A percentile compares a stretch with the other conserved stretches of the same genome.
Evolutionary conservation across 345 rosid genomes (phyloP).

Genomic region (Linum lewisii): DNA sequence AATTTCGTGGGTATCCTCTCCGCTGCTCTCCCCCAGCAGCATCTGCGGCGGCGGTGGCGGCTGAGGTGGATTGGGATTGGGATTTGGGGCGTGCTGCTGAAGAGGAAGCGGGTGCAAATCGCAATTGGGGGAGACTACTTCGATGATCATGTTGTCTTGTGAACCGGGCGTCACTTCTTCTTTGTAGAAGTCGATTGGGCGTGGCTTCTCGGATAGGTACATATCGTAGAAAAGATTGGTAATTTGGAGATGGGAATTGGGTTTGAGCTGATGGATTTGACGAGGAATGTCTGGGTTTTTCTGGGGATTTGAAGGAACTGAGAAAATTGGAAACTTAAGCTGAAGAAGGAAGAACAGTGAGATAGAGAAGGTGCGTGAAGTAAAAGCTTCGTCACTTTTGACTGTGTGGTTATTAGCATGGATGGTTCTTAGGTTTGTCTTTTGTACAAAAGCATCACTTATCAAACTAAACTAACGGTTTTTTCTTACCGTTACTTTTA

Average conservation of each 20-base stretch:
- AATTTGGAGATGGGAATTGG: neutral
- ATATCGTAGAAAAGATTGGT: constrained; percentile 15
- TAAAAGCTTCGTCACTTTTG: neutral
- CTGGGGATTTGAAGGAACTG: neutral
- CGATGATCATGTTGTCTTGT: constrained; percentile 71
- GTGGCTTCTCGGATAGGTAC: constrained; percentile 85
- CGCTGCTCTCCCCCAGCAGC: constrained; percentile 76
- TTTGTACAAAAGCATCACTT: no score
- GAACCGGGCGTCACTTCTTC: constrained; percentile 32
- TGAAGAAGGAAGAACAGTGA: neutral
- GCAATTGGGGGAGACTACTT: constrained; percentile 49
- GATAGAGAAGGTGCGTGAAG: neutral
- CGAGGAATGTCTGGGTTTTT: neutral
- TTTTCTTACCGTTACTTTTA: no score
- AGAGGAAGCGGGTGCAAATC: constrained; percentile 38
- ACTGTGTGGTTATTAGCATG: no score
- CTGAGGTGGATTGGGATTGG: constrained; percentile 4
- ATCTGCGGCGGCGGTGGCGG: constrained; percentile 46
- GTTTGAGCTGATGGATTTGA: no score
- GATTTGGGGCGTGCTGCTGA: constrained; percentile 23
- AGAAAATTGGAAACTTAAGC: neutral
- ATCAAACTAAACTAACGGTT: no score
- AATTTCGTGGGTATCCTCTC: constrained; percentile 63
- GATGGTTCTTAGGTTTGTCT: no score
- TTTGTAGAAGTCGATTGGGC: constrained; percentile 64